Evolutionary conservation across 2,329 filamentous ascomycete genomes (phyloP), one percentile per base, ranked within the genome.

Genomic region (Aotearoamyces nothofagi): DNA sequence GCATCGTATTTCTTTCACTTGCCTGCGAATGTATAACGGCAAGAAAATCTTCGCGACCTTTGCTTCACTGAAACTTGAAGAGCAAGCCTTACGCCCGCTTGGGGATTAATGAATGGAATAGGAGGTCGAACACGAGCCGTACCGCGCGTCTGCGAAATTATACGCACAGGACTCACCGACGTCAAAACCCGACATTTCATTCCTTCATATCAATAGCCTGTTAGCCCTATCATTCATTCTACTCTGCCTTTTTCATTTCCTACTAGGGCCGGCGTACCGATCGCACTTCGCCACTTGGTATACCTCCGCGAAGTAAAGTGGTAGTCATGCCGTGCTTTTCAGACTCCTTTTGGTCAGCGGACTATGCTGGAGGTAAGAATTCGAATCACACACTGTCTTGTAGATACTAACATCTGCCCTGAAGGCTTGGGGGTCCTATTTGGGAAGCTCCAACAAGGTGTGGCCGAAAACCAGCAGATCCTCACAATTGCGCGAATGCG

Each of bases 341-440:
- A 43, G 83, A 87, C 59, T 93, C 86, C 28, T 96, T 98, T 61
- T 98, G 90, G 90, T 93, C 90, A 37, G 72, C 73, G 52, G 90
- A 98, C 67, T 96, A 96, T 66, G 87, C 87, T 52, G 84, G 81
- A 63, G 86, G 79, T 80, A 60, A 53, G 67, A 49, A 34, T 7
- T n/a, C n/a, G n/a, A 20, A 20, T 20, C 7, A 8, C 8, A 7
- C 19, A 20, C 19, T 20, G 7, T 20, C 19, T n/a, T 20, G 7
- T n/a, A 7, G 19, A 7, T n/a, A 20, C 19, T 20, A n/a, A 20
- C 19, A 20, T n/a, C 7, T 20, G 7, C 7, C 19, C 19, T 20
- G 8, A 20, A 77, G 74, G 90, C 38, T 70, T 98, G 41, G 86
- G 87, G 31, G 84, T 96, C 39, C 69, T 98, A 40, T 98, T 96